A percentile compares a stretch with the other conserved stretches of the same genome.
Conservation (phyloP, 345 rosid genomes). For the Brassica cretica region DNA sequence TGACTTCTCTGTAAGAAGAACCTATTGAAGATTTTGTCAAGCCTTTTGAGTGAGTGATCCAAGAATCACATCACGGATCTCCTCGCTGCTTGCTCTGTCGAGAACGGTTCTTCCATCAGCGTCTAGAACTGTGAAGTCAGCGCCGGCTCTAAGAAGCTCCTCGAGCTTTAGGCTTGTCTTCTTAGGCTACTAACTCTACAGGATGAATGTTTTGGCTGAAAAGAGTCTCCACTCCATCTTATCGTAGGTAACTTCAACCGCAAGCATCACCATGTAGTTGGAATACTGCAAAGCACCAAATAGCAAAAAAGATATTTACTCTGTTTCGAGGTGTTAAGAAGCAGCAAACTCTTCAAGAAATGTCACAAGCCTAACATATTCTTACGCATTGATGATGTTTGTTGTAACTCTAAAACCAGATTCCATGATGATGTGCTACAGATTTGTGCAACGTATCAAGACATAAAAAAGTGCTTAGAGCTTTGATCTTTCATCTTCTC, state of each 20-base stretch:
- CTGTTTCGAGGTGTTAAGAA: background rate
- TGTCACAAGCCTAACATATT: background rate
- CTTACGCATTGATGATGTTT: background rate
- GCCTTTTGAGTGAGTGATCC: conserved; percentile 61
- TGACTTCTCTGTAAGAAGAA: background rate
- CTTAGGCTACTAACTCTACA: conserved; percentile 76
- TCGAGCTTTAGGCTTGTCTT: conserved; percentile 77
- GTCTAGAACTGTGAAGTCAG: conserved; percentile 58
- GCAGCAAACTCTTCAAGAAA: background rate
- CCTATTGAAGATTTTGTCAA: conserved; percentile 36
- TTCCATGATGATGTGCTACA: background rate
- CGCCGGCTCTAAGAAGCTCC: conserved; percentile 83
- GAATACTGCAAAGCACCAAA: conserved; percentile 58
- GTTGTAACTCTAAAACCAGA: background rate
- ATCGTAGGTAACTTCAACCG: conserved; percentile 79
- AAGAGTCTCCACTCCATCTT: conserved; percentile 51
- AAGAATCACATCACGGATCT: conserved; percentile 64
- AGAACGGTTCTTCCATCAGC: conserved; percentile 66
- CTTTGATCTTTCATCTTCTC: conserved; percentile 20
- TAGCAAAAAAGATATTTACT: background rate
- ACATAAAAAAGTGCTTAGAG: conserved; percentile 2
- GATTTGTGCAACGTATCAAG: background rate
- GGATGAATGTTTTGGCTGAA: conserved; percentile 64
- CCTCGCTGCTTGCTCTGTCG: conserved; percentile 34
- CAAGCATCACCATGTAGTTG: conserved; percentile 96